Evolutionary conservation across 805 yeast genomes (phyloP).

Genomic region (Metschnikowia reukaufii): DNA sequence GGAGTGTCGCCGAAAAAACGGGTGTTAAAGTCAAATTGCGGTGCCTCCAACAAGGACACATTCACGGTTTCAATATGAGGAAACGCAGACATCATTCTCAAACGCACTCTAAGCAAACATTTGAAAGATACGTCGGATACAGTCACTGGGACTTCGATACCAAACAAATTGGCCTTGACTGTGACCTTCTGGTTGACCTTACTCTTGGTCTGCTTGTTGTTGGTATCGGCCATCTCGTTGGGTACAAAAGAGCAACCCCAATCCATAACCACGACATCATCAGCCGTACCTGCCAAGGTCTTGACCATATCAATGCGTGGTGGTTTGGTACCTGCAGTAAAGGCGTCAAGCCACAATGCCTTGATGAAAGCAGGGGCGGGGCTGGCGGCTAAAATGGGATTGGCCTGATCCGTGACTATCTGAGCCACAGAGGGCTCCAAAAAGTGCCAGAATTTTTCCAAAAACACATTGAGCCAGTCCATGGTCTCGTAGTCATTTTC

Average conservation of each 20-base stretch:
- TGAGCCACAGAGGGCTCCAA: constrained; percentile 88
- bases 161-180: constrained; percentile 79
- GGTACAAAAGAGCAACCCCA: constrained; percentile 94
- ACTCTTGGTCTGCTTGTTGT: constrained; percentile 79
- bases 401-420: constrained; percentile 81
- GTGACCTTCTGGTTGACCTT: constrained; percentile 80
- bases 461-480: constrained; percentile 91
- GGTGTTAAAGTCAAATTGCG: constrained; percentile 81
- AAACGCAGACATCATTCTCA: constrained; percentile 85
- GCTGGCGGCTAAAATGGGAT: constrained; percentile 75
- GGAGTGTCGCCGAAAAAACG: constrained; percentile 74
- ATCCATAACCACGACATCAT: constrained; percentile 96
- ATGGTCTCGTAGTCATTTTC: constrained; percentile 90
- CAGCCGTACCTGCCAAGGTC: constrained; percentile 84
- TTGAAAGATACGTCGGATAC: constrained; percentile 79
- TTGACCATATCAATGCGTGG: constrained; percentile 90
- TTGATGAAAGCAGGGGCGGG: constrained; percentile 83
- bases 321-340: constrained; percentile 94
- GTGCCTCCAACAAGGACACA: constrained; percentile 81
- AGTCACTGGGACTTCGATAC: constrained; percentile 74
- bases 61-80: constrained; percentile 94
- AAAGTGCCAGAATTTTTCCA: constrained; percentile 89
- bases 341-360: constrained; percentile 78
- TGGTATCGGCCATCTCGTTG: constrained; percentile 80
- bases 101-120: constrained; percentile 72